These are phyloP conservation scores for Claviceps sp. DNA, from an alignment of 2,329 filamentous ascomycete species.

Conservation along the genomic window DNA sequence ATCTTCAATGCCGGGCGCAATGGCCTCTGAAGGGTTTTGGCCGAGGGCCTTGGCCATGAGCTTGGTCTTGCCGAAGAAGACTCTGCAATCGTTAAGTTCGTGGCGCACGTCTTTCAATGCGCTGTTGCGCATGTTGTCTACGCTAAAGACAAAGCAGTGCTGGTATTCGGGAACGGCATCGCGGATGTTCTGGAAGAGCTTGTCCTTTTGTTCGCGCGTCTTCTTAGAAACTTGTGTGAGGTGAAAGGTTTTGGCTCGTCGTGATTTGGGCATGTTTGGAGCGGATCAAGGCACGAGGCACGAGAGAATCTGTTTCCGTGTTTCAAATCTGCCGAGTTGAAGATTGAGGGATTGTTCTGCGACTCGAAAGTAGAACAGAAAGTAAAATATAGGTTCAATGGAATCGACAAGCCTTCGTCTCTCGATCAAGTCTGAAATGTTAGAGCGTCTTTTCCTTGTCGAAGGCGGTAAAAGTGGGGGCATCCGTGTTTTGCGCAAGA, in stretches of 20 bases:
- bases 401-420: not conserved
- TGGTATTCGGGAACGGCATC: slow-evolving; percentile 74
- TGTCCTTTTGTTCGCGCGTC: slow-evolving; percentile 78
- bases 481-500: not conserved
- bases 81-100: slow-evolving; percentile 59
- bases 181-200: slow-evolving; percentile 79
- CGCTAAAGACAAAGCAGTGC: slow-evolving; percentile 82
- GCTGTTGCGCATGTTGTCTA: slow-evolving; percentile 97
- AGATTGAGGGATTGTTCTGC: not conserved
- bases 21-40: slow-evolving; percentile 60
- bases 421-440: not conserved
- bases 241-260: slow-evolving; percentile 79
- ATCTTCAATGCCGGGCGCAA: slow-evolving; percentile 61
- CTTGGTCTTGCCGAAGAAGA: slow-evolving; percentile 99
- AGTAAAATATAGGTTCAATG: not conserved
- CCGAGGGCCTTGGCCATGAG: slow-evolving; percentile 96
- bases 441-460: not conserved
- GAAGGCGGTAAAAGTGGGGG: not conserved
- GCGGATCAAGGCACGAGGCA: slow-evolving; percentile 12
- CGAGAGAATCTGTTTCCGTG: not conserved
- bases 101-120: slow-evolving; percentile 83
- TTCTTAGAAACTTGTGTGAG: slow-evolving; percentile 89
- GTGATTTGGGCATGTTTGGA: slow-evolving; percentile 81
- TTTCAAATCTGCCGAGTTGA: not conserved
- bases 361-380: not conserved